A percentile compares a stretch with the other conserved stretches of the same genome.
Evolutionary conservation across 164 flowering plant species (phyloP).

Genomic region (Aristolochia contorta): DNA sequence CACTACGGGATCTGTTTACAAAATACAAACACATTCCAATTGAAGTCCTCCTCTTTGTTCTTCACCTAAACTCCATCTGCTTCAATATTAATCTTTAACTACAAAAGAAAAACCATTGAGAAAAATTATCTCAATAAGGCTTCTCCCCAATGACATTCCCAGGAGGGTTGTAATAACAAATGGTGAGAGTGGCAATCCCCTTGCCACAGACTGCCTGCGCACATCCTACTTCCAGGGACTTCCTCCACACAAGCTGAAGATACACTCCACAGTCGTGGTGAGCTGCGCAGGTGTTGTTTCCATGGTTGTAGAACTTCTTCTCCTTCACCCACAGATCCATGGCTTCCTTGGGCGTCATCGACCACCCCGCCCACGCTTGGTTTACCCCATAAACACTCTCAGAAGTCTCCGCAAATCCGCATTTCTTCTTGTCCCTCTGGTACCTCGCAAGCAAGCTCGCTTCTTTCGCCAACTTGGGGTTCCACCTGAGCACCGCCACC

Average conservation of each 20-base stretch:
- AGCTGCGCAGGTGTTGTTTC: constrained; percentile 34
- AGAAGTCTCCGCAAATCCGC: constrained; percentile 40
- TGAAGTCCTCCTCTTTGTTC: no score
- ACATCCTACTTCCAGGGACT: constrained; percentile 48
- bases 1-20: no score
- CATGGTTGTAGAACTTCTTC: constrained; percentile 41
- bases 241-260: constrained; percentile 67
- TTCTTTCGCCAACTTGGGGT: constrained; percentile 29
- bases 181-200: constrained; percentile 24
- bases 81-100: no score
- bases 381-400: constrained; percentile 44
- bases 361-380: constrained; percentile 37
- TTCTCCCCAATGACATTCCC: constrained; percentile 52
- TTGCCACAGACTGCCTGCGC: constrained; percentile 41
- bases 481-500: constrained; percentile 52
- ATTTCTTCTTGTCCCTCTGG: constrained; percentile 42
- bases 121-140: constrained; percentile 23
- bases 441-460: constrained; percentile 31
- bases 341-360: constrained; percentile 31
- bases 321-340: constrained; percentile 52
- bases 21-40: no score
- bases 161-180: constrained; percentile 63
- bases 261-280: constrained; percentile 47
- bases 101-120: no score
- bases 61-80: no score